A percentile compares a stretch with the other conserved stretches of the same genome.
These are phyloP conservation scores for Hirsutella minnesotensis DNA, from an alignment of 2,329 filamentous ascomycete species.

Conservation along the genomic window DNA sequence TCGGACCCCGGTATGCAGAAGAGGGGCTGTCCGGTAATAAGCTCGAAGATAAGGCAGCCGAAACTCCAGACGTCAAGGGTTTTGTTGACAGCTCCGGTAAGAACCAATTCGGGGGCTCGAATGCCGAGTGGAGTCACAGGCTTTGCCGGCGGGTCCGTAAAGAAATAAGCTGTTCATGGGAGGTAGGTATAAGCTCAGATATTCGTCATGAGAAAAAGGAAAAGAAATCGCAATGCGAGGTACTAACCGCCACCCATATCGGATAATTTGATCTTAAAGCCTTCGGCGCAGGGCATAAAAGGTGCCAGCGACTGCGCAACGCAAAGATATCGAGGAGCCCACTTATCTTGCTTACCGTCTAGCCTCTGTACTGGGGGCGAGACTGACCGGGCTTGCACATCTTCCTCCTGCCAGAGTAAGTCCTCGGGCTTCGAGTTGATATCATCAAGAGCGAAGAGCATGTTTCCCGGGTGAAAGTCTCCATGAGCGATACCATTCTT, in stretches of 20 bases:
- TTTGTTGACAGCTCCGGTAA: constrained; percentile 10
- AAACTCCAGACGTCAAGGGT: constrained; percentile 19
- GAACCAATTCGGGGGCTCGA: constrained; percentile 16
- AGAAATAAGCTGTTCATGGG: constrained; percentile 12
- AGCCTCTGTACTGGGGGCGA: constrained; percentile 15
- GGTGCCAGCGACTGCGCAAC: constrained; percentile 13
- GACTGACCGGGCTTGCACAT: constrained; percentile 9
- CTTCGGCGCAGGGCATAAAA: constrained; percentile 10
- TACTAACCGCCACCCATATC: constrained; percentile 18
- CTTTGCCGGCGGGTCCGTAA: constrained; percentile 12
- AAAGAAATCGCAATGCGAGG: constrained; percentile 1
- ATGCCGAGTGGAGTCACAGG: constrained; percentile 12
- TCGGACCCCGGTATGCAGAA: constrained; percentile 11
- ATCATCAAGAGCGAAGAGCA: constrained; percentile 20
- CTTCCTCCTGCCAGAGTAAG: constrained; percentile 12
- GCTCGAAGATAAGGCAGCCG: constrained; percentile 18
- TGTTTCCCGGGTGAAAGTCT: constrained; percentile 25
- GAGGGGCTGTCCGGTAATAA: constrained; percentile 16
- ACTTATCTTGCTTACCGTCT: constrained; percentile 17
- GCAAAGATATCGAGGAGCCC: constrained; percentile 18
- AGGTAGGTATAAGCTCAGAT: not conserved
- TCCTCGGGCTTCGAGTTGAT: constrained; percentile 14
- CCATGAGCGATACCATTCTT: constrained; percentile 25
- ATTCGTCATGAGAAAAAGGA: not conserved
- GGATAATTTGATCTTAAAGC: constrained; percentile 17